These are phyloP conservation scores for Yarrowia yakushimensis DNA, from an alignment of 805 yeast species.

Conservation along the genomic window DNA sequence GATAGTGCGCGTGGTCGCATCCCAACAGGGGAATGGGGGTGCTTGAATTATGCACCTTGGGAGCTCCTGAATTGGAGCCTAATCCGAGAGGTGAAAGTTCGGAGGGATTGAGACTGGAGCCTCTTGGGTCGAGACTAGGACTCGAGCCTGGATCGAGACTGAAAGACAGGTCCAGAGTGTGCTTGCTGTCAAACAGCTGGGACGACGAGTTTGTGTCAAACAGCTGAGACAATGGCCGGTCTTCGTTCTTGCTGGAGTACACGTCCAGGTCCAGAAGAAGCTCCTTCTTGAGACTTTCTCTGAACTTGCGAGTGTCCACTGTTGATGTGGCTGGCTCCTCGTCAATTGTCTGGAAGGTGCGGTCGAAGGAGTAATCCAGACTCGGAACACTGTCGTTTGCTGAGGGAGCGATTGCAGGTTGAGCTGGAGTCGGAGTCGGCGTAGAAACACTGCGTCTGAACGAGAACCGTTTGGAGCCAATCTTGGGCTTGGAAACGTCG, in stretches of 20 bases:
- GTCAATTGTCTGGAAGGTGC: slow-evolving; percentile 7
- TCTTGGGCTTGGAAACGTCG: neutral
- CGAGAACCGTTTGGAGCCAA: neutral
- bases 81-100: neutral
- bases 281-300: slow-evolving; percentile 9
- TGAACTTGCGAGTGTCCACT: neutral
- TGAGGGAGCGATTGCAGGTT: neutral
- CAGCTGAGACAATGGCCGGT: neutral
- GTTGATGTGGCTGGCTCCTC: neutral
- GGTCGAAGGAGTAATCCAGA: slow-evolving; percentile 2
- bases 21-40: slow-evolving; percentile 13
- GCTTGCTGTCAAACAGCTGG: neutral
- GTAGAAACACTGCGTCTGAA: neutral
- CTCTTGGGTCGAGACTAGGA: too few species aligned
- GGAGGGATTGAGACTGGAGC: too few species aligned
- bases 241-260: neutral
- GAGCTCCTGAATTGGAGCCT: slow-evolving; percentile 17
- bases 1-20: neutral
- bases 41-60: neutral
- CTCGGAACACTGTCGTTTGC: neutral
- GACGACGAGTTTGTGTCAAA: neutral
- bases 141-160: neutral
- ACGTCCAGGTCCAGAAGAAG: slow-evolving; percentile 6
- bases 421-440: neutral
- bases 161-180: neutral